Evolutionary conservation across 306 rosid species (phyloP).

Genomic region (Cicer chorassanicum): DNA sequence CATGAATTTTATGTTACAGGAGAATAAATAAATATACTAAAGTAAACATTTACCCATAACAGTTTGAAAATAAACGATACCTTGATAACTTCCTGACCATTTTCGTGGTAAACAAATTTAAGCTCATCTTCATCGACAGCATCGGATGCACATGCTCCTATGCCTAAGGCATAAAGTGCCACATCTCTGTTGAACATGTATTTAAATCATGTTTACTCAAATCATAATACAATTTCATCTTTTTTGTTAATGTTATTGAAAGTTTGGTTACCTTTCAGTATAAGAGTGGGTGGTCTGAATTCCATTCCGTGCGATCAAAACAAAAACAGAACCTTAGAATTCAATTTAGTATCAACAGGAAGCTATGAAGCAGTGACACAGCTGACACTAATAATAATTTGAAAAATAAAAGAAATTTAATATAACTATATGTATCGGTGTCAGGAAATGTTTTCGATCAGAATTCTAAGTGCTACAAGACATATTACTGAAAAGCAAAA

Average conservation of each 20-base stretch:
- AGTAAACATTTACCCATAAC: conserved; percentile 4
- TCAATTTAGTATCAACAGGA: not conserved
- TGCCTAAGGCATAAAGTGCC: conserved; percentile 81
- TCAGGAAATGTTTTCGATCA: too few species aligned
- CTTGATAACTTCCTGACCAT: conserved; percentile 74
- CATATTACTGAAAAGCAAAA: not conserved
- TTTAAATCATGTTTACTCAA: not conserved
- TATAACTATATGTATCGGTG: too few species aligned
- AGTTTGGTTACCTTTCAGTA: conserved; percentile 68
- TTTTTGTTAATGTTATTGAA: not conserved
- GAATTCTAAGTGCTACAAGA: not conserved
- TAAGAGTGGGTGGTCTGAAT: conserved; percentile 63
- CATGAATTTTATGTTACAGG: not conserved
- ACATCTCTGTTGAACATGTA: conserved; percentile 68
- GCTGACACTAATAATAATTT: too few species aligned
- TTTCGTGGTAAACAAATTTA: conserved; percentile 80
- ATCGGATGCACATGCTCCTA: conserved; percentile 77
- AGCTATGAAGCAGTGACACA: too few species aligned
- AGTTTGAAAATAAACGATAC: conserved; percentile 45
- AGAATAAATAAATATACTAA: conserved; percentile 10
- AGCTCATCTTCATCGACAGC: conserved; percentile 86
- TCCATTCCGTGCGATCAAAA: conserved; percentile 38
- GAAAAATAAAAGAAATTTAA: too few species aligned
- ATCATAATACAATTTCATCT: too few species aligned
- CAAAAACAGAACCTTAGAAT: conserved; percentile 24